Base-by-base conservation (phyloP, 495 filamentous ascomycete genomes). In the Tetracladium setigerum region DNA sequence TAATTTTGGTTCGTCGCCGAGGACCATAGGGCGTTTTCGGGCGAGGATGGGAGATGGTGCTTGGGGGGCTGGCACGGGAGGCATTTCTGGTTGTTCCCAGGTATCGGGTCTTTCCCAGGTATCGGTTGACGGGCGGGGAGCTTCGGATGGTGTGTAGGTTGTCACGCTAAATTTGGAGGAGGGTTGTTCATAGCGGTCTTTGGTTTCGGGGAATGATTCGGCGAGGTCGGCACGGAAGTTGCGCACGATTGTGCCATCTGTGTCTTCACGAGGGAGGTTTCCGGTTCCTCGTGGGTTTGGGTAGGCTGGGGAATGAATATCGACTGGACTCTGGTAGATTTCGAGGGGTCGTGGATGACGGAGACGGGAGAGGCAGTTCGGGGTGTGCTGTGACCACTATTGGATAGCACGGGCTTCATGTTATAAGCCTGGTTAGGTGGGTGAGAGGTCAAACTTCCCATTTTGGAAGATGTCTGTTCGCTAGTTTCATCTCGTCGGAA, bases 141-240 rank as follows among this genome's bases (percentile, higher is more conserved):
- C 64, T 35, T 69, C 72, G 14, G 70, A 72, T 2, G 78, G 71
- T n/a, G 79, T 77, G 58, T 83, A 83, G 2, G 85, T 88, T 13
- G 83, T 83, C 38, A 80, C 66, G 61, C 82, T 88, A 67, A 87
- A 88, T 34, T 83, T 84, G 44, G 84, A 89, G 0, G 62, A 58
- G 7, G 79, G 83, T 41, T 82, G 71, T 13, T 63, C 56, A 39
- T 58, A 58, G 19, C 47, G 45, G 34, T 49, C 54, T 46, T 41
- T 53, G 46, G 30, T 47, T 11, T 45, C 38, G 47, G 22, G 35
- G 14, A 61, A 46, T 22, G 58, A 43, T 18, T 61, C 55, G 3
- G 22, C 22, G 3, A 27, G 22, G 22, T 27, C 22, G 3, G 22
- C 22, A 41, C 17, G 18, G 46, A 39, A 62, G 53, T 17, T 59